Base-by-base conservation (phyloP, 495 filamentous ascomycete genomes). In the Trichoderma virens region DNA sequence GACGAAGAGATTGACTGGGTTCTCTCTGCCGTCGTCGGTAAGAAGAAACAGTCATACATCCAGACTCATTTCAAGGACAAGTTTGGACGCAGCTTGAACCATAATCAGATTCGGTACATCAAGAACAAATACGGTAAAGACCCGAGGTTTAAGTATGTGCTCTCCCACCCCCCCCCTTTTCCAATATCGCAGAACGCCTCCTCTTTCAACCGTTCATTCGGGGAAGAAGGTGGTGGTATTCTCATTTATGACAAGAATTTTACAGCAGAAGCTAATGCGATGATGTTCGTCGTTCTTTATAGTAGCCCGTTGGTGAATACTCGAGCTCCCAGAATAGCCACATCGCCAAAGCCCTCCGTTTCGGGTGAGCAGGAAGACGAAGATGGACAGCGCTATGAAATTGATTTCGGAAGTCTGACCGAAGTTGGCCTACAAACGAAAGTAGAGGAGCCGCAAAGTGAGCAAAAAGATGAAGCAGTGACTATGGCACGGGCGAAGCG, bases 1-100 rank as follows among this genome's bases (percentile, higher is more conserved):
- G 45, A 62, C 18, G 59, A 63, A 2, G 43, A 67, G 63, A 67
- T 67, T 27, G n/a, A 60, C 32, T 67, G 65, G 35, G 56, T 67
- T 38, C 60, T 67, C 25, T 61, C 65, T 32, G 59, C 45, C n/a
- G 61, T 64, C 9, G 31, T 67, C 14, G 3, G 18, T 1, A 20
- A 25, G 18, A 30, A 59, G 45, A 47, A 45, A 7, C 43, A 56
- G 6, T 32, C 47, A 7, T 59, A 67, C 2, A 65, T 60, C 20
- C 16, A 27, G 16, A 45, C 45, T 1, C 62, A 65, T 1, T 65
- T 59, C 41, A 38, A 43, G 11, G 59, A 43, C 9, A 14, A 54
- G 18, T 67, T 65, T 39, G 59, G 60, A 2, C 32, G 20, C 11
- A 45, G 47, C 0, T 51, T 67, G 41, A 45, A 31, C 34, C 28